Conservation (phyloP, 345 rosid genomes). For the Luvunga scandens region DNA sequence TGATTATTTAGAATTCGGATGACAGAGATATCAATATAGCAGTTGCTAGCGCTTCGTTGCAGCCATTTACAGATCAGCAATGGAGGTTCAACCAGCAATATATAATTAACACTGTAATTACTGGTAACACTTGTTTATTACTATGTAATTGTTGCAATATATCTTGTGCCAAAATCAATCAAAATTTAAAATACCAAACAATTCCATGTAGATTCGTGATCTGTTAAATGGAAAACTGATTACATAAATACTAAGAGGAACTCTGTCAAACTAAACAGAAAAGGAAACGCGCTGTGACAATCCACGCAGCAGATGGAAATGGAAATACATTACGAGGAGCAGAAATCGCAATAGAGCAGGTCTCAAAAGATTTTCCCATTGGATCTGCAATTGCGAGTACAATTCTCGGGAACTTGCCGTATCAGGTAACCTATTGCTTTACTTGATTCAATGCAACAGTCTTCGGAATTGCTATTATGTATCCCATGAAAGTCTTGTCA, state of each 20-base stretch:
- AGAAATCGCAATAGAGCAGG: constrained; percentile 41
- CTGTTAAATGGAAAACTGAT: neutral
- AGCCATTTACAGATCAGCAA: constrained; percentile 66
- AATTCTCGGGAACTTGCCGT: constrained; percentile 63
- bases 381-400: constrained; percentile 80
- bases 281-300: constrained; percentile 66
- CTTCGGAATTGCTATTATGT: neutral
- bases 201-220: neutral
- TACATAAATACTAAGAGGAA: neutral
- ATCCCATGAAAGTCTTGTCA: neutral
- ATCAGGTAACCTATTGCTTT: constrained; percentile 49
- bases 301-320: constrained; percentile 56
- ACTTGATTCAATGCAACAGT: neutral
- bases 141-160: neutral
- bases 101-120: constrained; percentile 49
- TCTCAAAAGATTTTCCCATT: constrained; percentile 75
- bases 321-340: constrained; percentile 64
- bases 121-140: neutral
- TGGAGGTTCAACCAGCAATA: constrained; percentile 68
- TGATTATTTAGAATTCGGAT: constrained; percentile 37
- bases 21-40: constrained; percentile 31
- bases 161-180: neutral
- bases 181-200: neutral
- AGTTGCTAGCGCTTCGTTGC: constrained; percentile 53
- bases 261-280: constrained; percentile 30